Percentiles rank a stretch among this genome's conserved stretches.
phyloP scores from a whole-genome alignment of 768 basidiomycete genomes.

The Pleurotus platypus region DNA sequence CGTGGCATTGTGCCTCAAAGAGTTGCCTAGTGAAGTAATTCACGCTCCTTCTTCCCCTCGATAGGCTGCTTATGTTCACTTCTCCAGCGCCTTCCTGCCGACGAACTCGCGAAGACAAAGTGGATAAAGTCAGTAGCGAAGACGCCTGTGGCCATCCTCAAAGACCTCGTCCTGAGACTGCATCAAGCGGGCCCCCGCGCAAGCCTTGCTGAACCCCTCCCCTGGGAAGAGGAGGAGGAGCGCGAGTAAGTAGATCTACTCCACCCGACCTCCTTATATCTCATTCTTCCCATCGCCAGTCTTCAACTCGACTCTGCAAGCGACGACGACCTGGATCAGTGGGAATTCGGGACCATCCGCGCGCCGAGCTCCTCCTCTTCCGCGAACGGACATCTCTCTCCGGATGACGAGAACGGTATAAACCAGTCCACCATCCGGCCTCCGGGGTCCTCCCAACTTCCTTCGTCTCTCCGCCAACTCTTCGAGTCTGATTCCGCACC shows the following conservation, averaged over 20 bases:
- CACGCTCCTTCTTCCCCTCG: background rate
- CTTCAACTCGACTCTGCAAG: constrained; percentile 20
- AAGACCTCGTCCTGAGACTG: constrained; percentile 75
- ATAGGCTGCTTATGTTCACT: constrained; percentile 10
- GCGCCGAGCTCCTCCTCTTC: constrained; percentile 26
- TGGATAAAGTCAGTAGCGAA: constrained; percentile 85
- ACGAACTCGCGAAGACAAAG: constrained; percentile 81
- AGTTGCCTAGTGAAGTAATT: constrained; percentile 74
- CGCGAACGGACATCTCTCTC: constrained; percentile 13
- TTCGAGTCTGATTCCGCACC: constrained; percentile 60
- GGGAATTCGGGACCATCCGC: constrained; percentile 78
- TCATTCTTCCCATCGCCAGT: constrained; percentile 9
- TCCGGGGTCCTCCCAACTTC: constrained; percentile 47
- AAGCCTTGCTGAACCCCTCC: constrained; percentile 69
- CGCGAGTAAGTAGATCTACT: constrained; percentile 36
- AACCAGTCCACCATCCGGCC: constrained; percentile 49
- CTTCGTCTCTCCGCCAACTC: constrained; percentile 73
- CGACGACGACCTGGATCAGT: constrained; percentile 36
- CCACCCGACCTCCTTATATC: background rate
- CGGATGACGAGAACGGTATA: constrained; percentile 21
- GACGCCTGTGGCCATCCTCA: constrained; percentile 61
- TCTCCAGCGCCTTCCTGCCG: constrained; percentile 77
- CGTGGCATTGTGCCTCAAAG: constrained; percentile 75
- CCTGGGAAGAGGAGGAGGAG: constrained; percentile 71
- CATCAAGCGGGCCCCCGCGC: constrained; percentile 73